Conservation (phyloP, 1,139 yeast species). For the Zygoascus sp. region DNA sequence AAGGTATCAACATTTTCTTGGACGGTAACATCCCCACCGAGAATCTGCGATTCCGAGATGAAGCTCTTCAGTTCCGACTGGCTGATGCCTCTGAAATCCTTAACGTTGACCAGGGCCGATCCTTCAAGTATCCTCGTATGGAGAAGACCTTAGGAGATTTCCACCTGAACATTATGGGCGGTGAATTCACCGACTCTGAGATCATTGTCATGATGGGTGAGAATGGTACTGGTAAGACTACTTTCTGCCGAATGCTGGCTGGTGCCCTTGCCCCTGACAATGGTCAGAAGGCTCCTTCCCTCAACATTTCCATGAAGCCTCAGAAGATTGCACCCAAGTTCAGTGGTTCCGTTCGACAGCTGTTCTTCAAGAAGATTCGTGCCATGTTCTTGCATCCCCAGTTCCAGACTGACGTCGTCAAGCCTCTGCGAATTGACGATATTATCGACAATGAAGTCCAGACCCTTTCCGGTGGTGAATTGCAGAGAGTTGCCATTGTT, state of each 20-base stretch:
- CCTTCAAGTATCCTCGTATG: slow-evolving; percentile 76
- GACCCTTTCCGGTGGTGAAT: slow-evolving; percentile 97
- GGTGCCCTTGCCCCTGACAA: slow-evolving; percentile 87
- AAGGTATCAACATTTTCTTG: slow-evolving; percentile 95
- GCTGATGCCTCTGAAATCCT: slow-evolving; percentile 80
- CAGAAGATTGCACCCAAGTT: slow-evolving; percentile 98
- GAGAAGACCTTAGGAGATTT: slow-evolving; percentile 80
- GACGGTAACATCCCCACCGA: slow-evolving; percentile 98
- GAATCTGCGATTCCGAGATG: slow-evolving; percentile 93
- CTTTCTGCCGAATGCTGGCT: slow-evolving; percentile 90
- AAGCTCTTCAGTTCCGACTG: slow-evolving; percentile 87
- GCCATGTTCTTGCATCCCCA: slow-evolving; percentile 93
- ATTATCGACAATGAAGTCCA: slow-evolving; percentile 97
- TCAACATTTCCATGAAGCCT: slow-evolving; percentile 95
- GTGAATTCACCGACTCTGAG: slow-evolving; percentile 94
- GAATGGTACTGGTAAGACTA: slow-evolving; percentile 98
- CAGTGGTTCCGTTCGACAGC: slow-evolving; percentile 97
- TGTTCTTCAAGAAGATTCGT: slow-evolving; percentile 93
- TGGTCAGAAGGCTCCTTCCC: slow-evolving; percentile 71
- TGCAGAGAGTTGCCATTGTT: slow-evolving; percentile 98
- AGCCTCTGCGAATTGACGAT: slow-evolving; percentile 89
- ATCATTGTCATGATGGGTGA: slow-evolving; percentile 99
- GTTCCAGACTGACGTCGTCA: slow-evolving; percentile 95
- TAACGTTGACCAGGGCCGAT: slow-evolving; percentile 71
- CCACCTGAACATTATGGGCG: slow-evolving; percentile 71